phyloP scores from a whole-genome alignment of 352 stramenopile species.

The Globisporangium camurandrum region DNA sequence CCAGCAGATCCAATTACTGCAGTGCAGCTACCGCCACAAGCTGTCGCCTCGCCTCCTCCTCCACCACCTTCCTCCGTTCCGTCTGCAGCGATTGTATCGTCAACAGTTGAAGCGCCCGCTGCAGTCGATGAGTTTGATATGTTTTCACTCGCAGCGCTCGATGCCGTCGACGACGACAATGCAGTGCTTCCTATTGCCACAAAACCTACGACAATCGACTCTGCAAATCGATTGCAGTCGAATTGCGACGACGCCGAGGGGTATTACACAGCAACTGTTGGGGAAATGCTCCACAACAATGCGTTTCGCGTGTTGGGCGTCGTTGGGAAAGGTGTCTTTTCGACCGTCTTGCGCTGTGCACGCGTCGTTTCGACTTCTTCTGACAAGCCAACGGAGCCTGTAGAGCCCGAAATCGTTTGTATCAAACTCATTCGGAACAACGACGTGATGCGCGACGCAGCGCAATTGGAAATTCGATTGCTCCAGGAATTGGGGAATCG shows the following conservation, averaged over 20 bases:
- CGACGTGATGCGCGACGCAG: conserved; percentile 96
- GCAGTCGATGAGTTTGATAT: conserved; percentile 81
- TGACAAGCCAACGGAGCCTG: too few species aligned
- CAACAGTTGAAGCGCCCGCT: conserved; percentile 13
- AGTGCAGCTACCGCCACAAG: background rate
- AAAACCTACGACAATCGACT: background rate
- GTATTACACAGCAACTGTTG: conserved; percentile 95
- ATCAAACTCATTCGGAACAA: conserved; percentile 95
- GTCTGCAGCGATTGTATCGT: background rate
- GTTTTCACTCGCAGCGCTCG: conserved; percentile 72
- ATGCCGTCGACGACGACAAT: too few species aligned
- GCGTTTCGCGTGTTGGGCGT: conserved; percentile 92
- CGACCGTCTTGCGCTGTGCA: conserved; percentile 94
- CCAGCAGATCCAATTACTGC: background rate
- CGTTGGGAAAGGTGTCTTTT: conserved; percentile 97
- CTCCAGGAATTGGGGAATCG: conserved; percentile 65
- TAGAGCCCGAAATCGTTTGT: conserved; percentile 32
- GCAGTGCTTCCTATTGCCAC: conserved; percentile 27
- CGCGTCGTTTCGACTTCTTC: conserved; percentile 38
- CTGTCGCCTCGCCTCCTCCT: background rate
- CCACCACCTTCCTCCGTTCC: background rate
- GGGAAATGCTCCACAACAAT: conserved; percentile 88
- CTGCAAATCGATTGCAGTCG: conserved; percentile 45
- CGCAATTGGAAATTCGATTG: conserved; percentile 77
- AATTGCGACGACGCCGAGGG: conserved; percentile 97